Evolutionary conservation across 2,329 filamentous ascomycete genomes (phyloP).

Genomic region (Arthrobotrys conoides): DNA sequence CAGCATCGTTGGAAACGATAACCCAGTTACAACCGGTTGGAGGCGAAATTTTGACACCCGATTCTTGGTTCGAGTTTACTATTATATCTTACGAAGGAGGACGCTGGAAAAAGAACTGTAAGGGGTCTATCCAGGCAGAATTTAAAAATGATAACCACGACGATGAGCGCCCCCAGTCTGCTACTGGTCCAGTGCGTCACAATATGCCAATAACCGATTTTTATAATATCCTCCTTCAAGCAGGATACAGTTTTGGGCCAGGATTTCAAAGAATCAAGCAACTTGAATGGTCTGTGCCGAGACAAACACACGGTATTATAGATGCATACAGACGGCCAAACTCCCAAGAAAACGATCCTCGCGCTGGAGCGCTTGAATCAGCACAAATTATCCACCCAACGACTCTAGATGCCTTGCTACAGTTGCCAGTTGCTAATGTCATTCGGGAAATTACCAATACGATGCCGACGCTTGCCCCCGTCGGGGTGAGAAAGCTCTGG

Average conservation of each 20-base stretch:
- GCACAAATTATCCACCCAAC: conserved; percentile 69
- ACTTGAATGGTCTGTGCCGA: conserved; percentile 56
- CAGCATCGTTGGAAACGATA: background rate
- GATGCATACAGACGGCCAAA: background rate
- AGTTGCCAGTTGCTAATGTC: conserved; percentile 67
- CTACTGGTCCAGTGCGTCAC: background rate
- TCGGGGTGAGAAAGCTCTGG: conserved; percentile 25
- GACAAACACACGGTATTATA: conserved; percentile 2
- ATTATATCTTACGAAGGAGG: conserved; percentile 25
- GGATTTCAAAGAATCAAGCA: conserved; percentile 66
- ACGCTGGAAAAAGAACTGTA: conserved; percentile 25
- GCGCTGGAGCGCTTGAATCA: conserved; percentile 65
- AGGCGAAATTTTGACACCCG: background rate
- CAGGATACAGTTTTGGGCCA: conserved; percentile 68
- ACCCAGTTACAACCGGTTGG: conserved; percentile 3
- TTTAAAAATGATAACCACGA: background rate
- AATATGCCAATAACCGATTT: conserved; percentile 42
- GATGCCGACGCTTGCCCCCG: conserved; percentile 29
- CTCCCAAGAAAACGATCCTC: background rate
- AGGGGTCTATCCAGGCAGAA: conserved; percentile 32
- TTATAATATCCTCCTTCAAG: conserved; percentile 65
- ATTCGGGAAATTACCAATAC: background rate
- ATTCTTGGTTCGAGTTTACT: conserved; percentile 37
- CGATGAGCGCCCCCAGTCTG: background rate
- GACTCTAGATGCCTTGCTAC: conserved; percentile 68